phyloP scores from a whole-genome alignment of 2,329 filamentous ascomycete genomes.

The Tolypocladium ovalisporum region DNA sequence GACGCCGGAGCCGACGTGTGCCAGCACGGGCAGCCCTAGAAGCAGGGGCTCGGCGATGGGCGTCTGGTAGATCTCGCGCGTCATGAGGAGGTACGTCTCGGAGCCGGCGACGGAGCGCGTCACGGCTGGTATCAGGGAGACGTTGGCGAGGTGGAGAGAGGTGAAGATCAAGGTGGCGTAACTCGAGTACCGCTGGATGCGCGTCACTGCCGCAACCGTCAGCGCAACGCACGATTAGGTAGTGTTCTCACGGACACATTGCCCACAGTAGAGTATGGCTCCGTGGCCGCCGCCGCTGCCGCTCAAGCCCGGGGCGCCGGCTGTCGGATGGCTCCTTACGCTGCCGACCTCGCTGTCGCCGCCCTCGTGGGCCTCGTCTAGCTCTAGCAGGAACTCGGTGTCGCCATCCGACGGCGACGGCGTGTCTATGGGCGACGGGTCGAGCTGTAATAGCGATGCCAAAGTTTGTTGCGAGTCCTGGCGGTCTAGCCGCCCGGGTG shows the following conservation, averaged over 20 bases:
- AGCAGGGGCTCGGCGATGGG: conserved; percentile 69
- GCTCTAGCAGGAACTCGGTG: conserved; percentile 20
- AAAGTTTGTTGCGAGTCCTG: conserved; percentile 42
- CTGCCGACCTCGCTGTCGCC: conserved; percentile 18
- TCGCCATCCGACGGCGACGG: conserved; percentile 22
- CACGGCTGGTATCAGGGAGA: conserved; percentile 66
- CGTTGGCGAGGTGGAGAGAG: conserved; percentile 68
- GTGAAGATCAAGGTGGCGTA: conserved; percentile 74
- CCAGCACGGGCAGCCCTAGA: conserved; percentile 60
- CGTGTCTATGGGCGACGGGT: conserved; percentile 66
- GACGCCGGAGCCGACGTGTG: conserved; percentile 69
- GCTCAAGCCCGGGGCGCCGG: conserved; percentile 46
- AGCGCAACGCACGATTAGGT: neutral
- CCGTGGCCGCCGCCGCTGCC: conserved; percentile 42
- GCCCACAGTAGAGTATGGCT: conserved; percentile 65
- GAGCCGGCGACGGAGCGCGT: conserved; percentile 63
- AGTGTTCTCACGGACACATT: neutral
- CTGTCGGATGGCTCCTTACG: conserved; percentile 28
- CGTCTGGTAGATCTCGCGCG: conserved; percentile 85
- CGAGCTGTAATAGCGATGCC: conserved; percentile 63
- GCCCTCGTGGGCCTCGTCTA: conserved; percentile 18
- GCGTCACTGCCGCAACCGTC: conserved; percentile 19
- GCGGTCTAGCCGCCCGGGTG: conserved; percentile 9
- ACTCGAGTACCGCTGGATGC: conserved; percentile 79
- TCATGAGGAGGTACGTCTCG: conserved; percentile 81